These are phyloP conservation scores for Mycena haematopus DNA, from an alignment of 768 basidiomycete species.

Conservation along the genomic window DNA sequence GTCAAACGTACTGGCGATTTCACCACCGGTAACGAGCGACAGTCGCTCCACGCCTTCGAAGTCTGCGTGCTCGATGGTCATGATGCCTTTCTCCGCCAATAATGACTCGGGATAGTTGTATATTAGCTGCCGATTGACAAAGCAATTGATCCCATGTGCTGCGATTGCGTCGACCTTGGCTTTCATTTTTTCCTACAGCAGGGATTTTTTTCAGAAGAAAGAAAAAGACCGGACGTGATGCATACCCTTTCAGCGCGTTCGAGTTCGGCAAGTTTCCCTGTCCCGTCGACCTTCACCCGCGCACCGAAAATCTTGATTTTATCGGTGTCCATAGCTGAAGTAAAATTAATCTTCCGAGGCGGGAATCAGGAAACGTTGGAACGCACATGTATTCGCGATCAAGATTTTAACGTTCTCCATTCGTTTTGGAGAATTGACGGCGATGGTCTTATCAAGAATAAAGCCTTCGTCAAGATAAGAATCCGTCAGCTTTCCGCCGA, in stretches of 20 bases:
- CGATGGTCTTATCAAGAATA: conserved; percentile 96
- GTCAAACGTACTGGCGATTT: conserved; percentile 96
- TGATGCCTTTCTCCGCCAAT: conserved; percentile 91
- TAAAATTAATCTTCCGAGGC: conserved; percentile 5
- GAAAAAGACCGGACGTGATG: conserved; percentile 13
- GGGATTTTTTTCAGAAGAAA: conserved; percentile 1
- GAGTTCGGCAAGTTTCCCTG: conserved; percentile 96
- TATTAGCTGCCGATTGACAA: conserved; percentile 97
- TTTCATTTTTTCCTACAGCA: conserved; percentile 95
- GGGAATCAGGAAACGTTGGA: not conserved
- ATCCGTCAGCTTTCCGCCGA: conserved; percentile 97
- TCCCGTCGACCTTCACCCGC: conserved; percentile 92
- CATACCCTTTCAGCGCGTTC: conserved; percentile 91
- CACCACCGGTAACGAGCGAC: conserved; percentile 95
- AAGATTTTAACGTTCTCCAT: conserved; percentile 95
- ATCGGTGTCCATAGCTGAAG: conserved; percentile 97
- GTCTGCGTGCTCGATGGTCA: conserved; percentile 98
- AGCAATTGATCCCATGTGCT: conserved; percentile 92
- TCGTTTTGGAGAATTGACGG: conserved; percentile 92
- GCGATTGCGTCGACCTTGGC: conserved; percentile 96
- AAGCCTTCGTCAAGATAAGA: conserved; percentile 99
- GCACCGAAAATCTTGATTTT: conserved; percentile 99
- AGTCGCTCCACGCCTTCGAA: conserved; percentile 98
- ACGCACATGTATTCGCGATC: conserved; percentile 96
- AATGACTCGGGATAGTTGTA: conserved; percentile 99